These are phyloP conservation scores for Diaporthe destruens DNA, from an alignment of 2,329 filamentous ascomycete species.

Conservation along the genomic window DNA sequence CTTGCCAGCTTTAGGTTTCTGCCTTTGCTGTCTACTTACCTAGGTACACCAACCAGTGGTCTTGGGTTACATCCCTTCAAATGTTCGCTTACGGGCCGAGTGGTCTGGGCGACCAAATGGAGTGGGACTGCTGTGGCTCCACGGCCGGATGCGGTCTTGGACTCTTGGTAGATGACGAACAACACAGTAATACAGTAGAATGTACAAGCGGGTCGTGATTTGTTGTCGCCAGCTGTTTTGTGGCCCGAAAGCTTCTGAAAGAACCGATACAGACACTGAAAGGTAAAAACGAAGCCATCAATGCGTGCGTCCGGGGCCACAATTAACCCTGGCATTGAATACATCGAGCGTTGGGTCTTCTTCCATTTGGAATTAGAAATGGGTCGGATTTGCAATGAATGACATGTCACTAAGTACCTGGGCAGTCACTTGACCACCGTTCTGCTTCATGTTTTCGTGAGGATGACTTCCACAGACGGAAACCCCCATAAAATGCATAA, in stretches of 20 bases:
- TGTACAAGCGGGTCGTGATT: too few relatives aligned
- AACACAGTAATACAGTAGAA: too few relatives aligned
- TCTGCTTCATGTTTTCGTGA: too few relatives aligned
- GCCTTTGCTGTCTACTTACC: not conserved
- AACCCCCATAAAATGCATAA: not conserved
- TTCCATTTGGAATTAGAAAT: not conserved
- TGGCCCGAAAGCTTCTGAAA: too few relatives aligned
- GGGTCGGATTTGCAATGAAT: not conserved
- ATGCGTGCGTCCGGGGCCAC: not conserved
- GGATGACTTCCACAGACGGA: too few relatives aligned
- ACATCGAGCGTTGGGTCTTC: not conserved
- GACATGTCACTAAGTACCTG: not conserved
- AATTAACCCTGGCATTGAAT: too few relatives aligned
- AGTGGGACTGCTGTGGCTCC: not conserved
- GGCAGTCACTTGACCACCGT: not conserved
- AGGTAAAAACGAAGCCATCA: not conserved
- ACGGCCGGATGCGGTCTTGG: slow-evolving; percentile 5
- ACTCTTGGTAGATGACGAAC: not conserved
- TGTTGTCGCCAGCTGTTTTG: too few relatives aligned
- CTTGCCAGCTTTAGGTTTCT: not conserved
- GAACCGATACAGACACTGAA: not conserved
- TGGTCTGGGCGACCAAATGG: not conserved
- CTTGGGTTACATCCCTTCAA: slow-evolving; percentile 22
- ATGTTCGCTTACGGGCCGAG: not conserved
- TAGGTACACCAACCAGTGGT: not conserved